Evolutionary conservation across 768 basidiomycete genomes (phyloP).

Genomic region (Kwoniella sp.): DNA sequence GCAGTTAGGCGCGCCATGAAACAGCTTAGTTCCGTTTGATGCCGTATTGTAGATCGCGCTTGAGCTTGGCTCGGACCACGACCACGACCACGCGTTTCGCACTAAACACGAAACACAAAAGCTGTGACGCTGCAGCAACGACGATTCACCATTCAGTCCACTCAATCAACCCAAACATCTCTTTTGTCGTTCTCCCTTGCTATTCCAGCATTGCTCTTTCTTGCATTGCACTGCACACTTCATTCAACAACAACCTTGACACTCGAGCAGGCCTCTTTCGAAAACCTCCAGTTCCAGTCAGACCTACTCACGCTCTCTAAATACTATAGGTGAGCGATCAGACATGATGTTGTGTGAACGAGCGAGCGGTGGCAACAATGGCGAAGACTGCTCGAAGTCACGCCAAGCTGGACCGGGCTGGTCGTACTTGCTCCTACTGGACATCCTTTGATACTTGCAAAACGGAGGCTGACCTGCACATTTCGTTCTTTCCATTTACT

Average conservation of each 20-base stretch:
- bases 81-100: background rate
- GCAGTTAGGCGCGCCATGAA: too few species aligned
- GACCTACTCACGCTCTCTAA: conserved; percentile 20
- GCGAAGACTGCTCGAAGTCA: background rate
- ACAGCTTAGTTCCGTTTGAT: background rate
- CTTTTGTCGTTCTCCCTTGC: background rate
- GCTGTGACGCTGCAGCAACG: background rate
- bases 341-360: background rate
- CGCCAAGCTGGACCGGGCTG: background rate
- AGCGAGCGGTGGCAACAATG: background rate
- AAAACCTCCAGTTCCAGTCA: background rate
- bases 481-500: background rate
- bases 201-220: conserved; percentile 1
- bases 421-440: too few species aligned
- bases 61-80: background rate
- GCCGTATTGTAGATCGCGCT: background rate
- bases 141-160: background rate
- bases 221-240: background rate
- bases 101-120: background rate
- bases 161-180: background rate
- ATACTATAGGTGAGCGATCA: background rate
- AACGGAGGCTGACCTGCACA: background rate
- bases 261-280: conserved; percentile 18
- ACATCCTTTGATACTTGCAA: too few species aligned
- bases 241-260: background rate